Base-by-base conservation (phyloP, 164 flowering plant genomes). In the Taxillus chinensis region DNA sequence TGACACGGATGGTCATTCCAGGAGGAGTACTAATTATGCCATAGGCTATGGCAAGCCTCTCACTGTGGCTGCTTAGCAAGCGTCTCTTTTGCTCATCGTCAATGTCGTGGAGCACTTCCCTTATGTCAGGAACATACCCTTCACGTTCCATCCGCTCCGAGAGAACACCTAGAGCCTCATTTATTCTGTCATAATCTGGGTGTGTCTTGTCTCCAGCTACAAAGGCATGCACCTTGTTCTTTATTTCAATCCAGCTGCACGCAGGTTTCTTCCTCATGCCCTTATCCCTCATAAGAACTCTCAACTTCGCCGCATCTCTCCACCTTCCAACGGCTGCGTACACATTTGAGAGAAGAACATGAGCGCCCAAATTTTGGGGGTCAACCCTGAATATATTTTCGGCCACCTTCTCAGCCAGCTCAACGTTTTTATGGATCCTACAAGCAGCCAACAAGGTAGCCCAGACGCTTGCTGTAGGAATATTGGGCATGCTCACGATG, bases 201-300 rank as follows among this genome's bases (percentile, higher is more conserved):
- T 90, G 96, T 7, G 90, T 83, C 64, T 73, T 74, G 65, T 92
- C 95, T 39, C 86, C 91, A 4, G 92, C 73, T 45, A 81, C 68
- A 68, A 92, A 92, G 63, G 78, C 80, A 67, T 89, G 89, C 37
- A 81, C 73, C 62, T 74, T 73, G 69, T 71, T 82, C 61, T 79
- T 78, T 11, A 92, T 78, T 62, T 85, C 91, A 56, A 87, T 80
- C 96, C 96, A 92, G 75, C 96, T 92, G 67, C 84, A 83, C 58
- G 88, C 96, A 41, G 95, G 88, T 61, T 56, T 75, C 73, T 90
- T 90, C 55, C 42, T 78, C 68, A 90, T 62, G 42, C 92, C 93
- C 64, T 71, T 79, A 11, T 73, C 70, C 63, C 71, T 80, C 95
- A 88, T 81, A 0, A 52, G 43, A 7, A 55, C 40, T 71, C 95